These are phyloP conservation scores for Fremontodendron californicum DNA, from an alignment of 345 rosid genomes.

Conservation along the genomic window DNA sequence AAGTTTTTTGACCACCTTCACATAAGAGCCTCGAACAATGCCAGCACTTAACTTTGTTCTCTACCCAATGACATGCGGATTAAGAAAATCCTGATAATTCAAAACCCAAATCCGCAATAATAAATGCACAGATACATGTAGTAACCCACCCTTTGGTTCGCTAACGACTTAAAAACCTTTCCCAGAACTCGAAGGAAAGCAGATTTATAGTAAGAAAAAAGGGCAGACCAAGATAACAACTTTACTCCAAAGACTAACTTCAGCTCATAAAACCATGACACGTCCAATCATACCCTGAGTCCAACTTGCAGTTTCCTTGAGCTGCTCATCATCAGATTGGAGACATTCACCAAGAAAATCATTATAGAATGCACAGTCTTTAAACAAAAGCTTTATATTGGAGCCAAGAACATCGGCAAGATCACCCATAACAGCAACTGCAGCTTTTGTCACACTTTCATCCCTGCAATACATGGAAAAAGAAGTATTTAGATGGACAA, in stretches of 20 bases:
- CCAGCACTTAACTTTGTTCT: background rate
- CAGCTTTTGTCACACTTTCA: constrained; percentile 82
- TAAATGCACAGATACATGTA: constrained; percentile 17
- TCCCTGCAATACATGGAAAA: constrained; percentile 44
- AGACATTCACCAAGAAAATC: constrained; percentile 75
- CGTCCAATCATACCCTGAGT: constrained; percentile 84
- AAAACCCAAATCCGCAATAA: constrained; percentile 10
- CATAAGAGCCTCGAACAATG: constrained; percentile 1
- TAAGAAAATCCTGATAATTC: constrained; percentile 15
- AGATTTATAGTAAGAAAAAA: constrained; percentile 10
- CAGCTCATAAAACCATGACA: constrained; percentile 52
- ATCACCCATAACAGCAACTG: constrained; percentile 93
- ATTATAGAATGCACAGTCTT: constrained; percentile 48
- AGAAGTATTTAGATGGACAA: background rate
- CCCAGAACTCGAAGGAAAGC: constrained; percentile 18
- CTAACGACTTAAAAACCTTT: constrained; percentile 9
- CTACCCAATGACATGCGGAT: constrained; percentile 12
- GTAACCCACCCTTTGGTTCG: background rate
- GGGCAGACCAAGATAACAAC: background rate
- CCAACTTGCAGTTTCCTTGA: constrained; percentile 86
- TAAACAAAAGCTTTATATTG: constrained; percentile 56
- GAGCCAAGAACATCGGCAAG: constrained; percentile 85
- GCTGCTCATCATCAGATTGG: constrained; percentile 74
- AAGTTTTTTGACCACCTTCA: background rate
- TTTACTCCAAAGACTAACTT: background rate